These are phyloP conservation scores for Cladophialophora exuberans DNA, from an alignment of 2,329 filamentous ascomycete genomes.

Conservation along the genomic window DNA sequence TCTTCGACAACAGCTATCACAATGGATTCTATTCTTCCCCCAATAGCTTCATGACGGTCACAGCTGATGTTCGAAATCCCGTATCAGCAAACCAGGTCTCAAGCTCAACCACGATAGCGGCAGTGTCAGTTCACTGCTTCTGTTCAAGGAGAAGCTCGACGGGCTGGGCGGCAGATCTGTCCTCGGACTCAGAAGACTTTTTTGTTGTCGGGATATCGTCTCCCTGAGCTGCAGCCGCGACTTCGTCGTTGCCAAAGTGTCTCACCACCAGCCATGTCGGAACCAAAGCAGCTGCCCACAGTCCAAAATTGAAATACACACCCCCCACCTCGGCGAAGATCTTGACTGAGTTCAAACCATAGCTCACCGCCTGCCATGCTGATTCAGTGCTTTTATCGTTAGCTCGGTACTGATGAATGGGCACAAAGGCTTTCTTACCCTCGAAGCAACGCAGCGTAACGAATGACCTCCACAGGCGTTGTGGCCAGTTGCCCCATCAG, in stretches of 20 bases:
- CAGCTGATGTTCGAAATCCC: too few relatives aligned
- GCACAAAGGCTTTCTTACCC: slow-evolving; percentile 36
- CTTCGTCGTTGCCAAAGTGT: slow-evolving; percentile 9
- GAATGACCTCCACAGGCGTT: slow-evolving; percentile 65
- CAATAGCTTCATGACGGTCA: too few relatives aligned
- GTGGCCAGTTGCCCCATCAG: slow-evolving; percentile 68
- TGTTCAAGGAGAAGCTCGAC: background rate
- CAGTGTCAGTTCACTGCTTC: background rate
- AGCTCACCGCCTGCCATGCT: slow-evolving; percentile 73
- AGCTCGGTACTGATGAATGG: background rate
- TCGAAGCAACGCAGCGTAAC: slow-evolving; percentile 68
- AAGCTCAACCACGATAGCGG: too few relatives aligned
- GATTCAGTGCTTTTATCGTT: slow-evolving; percentile 60
- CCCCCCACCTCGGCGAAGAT: slow-evolving; percentile 68
- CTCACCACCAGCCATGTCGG: slow-evolving; percentile 67
- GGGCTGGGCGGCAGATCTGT: background rate
- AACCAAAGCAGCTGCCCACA: slow-evolving; percentile 66
- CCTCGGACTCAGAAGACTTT: background rate
- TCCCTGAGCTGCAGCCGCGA: background rate
- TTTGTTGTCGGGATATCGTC: background rate
- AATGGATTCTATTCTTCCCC: too few relatives aligned
- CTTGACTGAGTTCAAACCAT: slow-evolving; percentile 65
- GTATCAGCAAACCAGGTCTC: too few relatives aligned
- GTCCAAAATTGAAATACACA: slow-evolving; percentile 70
- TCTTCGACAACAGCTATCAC: too few relatives aligned